Evolutionary conservation across 768 basidiomycete species (phyloP).

Genomic region (Russula earlei): DNA sequence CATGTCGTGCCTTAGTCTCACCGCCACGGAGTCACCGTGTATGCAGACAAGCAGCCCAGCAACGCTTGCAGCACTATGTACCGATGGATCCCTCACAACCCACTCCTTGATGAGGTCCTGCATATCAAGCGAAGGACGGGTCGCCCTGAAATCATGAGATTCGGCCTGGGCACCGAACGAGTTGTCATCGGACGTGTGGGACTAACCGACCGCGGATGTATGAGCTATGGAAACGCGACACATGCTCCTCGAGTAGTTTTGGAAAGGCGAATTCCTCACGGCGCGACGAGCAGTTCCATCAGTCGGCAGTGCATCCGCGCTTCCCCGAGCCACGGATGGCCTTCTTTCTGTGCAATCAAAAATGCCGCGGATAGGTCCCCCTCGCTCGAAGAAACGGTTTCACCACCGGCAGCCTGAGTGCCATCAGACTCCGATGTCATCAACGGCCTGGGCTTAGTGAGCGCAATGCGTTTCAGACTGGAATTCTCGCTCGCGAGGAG

Average conservation of each 20-base stretch:
- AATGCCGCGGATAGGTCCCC: neutral
- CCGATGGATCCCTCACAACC: too few relatives aligned
- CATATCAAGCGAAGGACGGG: neutral
- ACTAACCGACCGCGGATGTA: neutral
- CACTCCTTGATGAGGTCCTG: neutral
- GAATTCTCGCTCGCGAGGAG: constrained; percentile 8
- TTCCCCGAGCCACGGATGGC: constrained; percentile 8
- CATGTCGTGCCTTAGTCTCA: too few relatives aligned
- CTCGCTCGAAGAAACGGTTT: neutral
- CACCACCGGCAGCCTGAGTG: neutral
- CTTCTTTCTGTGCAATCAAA: neutral
- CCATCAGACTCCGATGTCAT: neutral
- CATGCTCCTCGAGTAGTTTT: neutral
- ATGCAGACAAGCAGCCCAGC: too few relatives aligned
- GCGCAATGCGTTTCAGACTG: constrained; percentile 2
- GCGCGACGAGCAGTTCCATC: constrained; percentile 1
- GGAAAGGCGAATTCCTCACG: too few relatives aligned
- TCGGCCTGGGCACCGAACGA: neutral
- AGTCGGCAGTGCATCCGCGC: constrained; percentile 5
- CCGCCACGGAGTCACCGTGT: too few relatives aligned
- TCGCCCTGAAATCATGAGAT: too few relatives aligned
- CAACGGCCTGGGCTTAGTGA: neutral
- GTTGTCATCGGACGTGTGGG: neutral
- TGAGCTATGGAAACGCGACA: neutral
- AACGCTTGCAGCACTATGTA: too few relatives aligned